These are phyloP conservation scores for Ceratocystis alfenasii DNA, from an alignment of 2,329 filamentous ascomycete species.

Conservation along the genomic window DNA sequence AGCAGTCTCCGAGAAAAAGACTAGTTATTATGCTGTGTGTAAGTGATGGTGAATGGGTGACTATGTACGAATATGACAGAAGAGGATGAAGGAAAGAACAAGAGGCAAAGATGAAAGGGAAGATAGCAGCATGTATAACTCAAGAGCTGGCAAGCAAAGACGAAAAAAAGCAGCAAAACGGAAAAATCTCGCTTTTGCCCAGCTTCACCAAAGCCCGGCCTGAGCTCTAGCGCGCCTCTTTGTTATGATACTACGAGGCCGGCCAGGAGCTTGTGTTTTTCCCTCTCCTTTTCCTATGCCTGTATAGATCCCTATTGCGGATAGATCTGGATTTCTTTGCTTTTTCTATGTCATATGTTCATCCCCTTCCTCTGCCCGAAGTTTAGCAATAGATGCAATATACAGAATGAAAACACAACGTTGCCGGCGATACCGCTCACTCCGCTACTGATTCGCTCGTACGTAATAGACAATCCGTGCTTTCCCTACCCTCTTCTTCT, in stretches of 20 bases:
- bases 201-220: neutral
- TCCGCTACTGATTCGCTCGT: neutral
- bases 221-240: slow-evolving; percentile 2
- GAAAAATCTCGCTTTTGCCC: neutral
- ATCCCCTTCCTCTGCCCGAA: neutral
- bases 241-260: neutral
- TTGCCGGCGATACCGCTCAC: neutral
- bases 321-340: neutral
- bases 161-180: neutral
- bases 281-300: neutral
- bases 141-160: neutral
- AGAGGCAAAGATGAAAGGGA: neutral
- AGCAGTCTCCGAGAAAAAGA: slow-evolving; percentile 1
- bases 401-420: neutral
- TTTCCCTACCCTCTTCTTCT: neutral
- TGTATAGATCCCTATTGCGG: neutral
- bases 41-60: neutral
- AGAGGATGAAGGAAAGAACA: neutral
- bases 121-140: neutral
- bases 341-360: neutral
- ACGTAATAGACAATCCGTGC: neutral
- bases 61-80: neutral
- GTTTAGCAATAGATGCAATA: neutral
- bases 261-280: neutral
- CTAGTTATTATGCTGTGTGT: neutral